Percentiles rank a stretch among this genome's conserved stretches.
Conservation (phyloP, 2,329 filamentous ascomycete genomes). For the Aspergillus ochraceus region DNA sequence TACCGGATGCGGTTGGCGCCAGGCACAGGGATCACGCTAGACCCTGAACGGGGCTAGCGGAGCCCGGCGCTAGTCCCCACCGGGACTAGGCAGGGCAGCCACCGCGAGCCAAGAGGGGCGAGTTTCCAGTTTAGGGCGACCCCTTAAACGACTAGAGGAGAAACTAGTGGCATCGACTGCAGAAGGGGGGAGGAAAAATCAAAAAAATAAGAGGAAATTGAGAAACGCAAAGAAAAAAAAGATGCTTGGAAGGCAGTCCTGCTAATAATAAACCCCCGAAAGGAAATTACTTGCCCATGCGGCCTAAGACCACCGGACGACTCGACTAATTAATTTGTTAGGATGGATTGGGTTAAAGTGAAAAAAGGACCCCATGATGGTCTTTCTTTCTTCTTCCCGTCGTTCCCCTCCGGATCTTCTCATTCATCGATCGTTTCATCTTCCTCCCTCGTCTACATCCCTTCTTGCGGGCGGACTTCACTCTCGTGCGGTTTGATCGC, state of each 20-base stretch:
- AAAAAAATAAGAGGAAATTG: neutral
- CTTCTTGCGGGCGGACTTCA: conserved; percentile 16
- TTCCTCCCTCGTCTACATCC: conserved; percentile 2
- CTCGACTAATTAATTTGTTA: conserved; percentile 8
- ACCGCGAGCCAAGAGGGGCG: neutral
- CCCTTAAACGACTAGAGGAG: neutral
- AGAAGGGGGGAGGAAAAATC: neutral
- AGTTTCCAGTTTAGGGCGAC: neutral
- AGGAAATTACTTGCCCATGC: neutral
- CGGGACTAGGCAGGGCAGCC: neutral
- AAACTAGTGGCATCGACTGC: neutral
- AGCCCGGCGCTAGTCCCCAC: neutral
- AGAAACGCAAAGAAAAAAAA: too few relatives aligned
- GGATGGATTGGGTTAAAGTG: conserved; percentile 2
- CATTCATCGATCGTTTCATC: neutral
- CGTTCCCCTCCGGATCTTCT: conserved; percentile 7
- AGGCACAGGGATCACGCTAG: neutral
- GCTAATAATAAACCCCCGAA: neutral
- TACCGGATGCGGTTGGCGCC: neutral
- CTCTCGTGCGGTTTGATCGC: conserved; percentile 27
- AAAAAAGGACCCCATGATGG: conserved; percentile 2
- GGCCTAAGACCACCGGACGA: neutral
- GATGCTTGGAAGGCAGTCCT: neutral
- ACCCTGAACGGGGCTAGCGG: neutral
- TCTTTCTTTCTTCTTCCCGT: conserved; percentile 5